Evolutionary conservation across 2,329 filamentous ascomycete genomes (phyloP), one percentile per base, ranked within the genome.

Genomic region (Penicillium sp.): DNA sequence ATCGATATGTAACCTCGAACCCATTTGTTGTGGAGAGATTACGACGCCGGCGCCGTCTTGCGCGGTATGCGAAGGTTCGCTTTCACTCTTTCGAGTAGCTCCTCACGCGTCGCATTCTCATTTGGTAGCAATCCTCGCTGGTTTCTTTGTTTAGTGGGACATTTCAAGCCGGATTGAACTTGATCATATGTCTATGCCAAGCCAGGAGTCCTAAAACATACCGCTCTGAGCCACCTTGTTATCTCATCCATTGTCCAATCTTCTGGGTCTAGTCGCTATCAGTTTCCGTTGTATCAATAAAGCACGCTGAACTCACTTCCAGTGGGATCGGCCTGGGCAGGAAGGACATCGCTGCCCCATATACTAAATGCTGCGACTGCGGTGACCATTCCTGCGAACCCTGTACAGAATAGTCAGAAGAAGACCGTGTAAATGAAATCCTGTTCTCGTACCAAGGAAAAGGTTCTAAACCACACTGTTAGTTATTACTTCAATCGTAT

Each of bases 291-390:
- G 27, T 21, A 43, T 47, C 29, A 11, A 21, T 34, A 24, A 27
- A 27, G 6, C 16, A 6, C 21, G 21, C 22, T 44, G 11, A 21
- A 29, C 55, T 55, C 84, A 77, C 90, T 82, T 56, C 92, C 92
- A 27, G 79, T 89, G n/a, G 92, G 91, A 69, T 96, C 92, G 45
- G 79, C 56, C 60, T 86, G 79, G 3, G 83, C 73, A 1, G 92
- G 92, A 66, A 97, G 96, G 67, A 97, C 83, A 59, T 93, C 90
- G 49, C 84, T 82, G 53, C 91, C 91, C 87, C 89, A 95, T 64
- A 97, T 93, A 16, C 84, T 83, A 88, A 89, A 96, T 40, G 84
- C 85, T 14, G 91, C 88, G 2, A 88, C 91, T 2, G 89, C 90
- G 6, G 89, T 89, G 13, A 97, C 83, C 48, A 95, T 81, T 9